Conservation (phyloP, 2,329 filamentous ascomycete species). For the Pseudophaeomoniella oleicola region DNA sequence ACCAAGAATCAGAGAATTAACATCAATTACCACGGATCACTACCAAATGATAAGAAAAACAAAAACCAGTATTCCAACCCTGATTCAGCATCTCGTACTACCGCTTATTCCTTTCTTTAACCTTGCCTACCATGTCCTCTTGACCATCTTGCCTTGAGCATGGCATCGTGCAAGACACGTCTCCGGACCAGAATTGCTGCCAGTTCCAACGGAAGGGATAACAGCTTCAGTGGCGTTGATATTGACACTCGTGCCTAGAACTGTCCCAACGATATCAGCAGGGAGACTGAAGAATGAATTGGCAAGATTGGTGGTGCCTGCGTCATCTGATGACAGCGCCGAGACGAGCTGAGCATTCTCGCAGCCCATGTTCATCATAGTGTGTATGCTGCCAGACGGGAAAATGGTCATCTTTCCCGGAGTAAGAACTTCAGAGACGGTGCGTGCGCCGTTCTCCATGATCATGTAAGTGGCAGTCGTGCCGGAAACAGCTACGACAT, state of each 20-base stretch:
- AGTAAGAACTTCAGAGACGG: constrained; percentile 21
- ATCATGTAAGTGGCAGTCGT: constrained; percentile 33
- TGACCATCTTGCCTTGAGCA: background rate
- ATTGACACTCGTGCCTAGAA: constrained; percentile 21
- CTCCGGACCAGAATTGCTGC: constrained; percentile 23
- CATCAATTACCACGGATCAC: too few species aligned
- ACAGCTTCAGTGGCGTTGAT: constrained; percentile 11
- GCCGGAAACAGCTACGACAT: constrained; percentile 29
- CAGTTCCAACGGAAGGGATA: constrained; percentile 26
- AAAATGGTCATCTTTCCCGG: constrained; percentile 31
- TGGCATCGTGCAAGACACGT: constrained; percentile 16
- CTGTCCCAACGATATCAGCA: constrained; percentile 23
- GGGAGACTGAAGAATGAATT: constrained; percentile 25
- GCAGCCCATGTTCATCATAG: constrained; percentile 33
- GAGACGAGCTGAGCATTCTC: constrained; percentile 29
- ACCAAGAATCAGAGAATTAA: too few species aligned
- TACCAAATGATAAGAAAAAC: too few species aligned
- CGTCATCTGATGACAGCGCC: constrained; percentile 27
- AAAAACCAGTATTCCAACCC: too few species aligned
- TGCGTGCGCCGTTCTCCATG: constrained; percentile 29
- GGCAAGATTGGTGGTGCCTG: constrained; percentile 28
- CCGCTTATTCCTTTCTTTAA: too few species aligned
- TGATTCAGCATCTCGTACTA: too few species aligned
- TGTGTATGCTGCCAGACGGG: constrained; percentile 28
- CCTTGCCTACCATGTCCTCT: background rate